Conservation (phyloP, 2,329 filamentous ascomycete species). For the Colletotrichum costaricense region DNA sequence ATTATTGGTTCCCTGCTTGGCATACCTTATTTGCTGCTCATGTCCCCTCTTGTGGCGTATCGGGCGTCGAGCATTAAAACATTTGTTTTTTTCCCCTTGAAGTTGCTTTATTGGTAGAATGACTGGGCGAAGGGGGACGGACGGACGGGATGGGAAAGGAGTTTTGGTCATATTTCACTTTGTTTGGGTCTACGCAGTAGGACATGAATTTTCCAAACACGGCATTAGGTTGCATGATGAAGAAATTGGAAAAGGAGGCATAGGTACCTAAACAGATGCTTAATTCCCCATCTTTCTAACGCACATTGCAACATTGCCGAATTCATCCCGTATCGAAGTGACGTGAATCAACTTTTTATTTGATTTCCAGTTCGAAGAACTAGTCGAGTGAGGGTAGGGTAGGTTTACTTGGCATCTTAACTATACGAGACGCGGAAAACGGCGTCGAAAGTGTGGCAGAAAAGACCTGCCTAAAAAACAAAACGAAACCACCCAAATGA, state of each 20-base stretch:
- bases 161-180: constrained; percentile 5
- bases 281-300: neutral
- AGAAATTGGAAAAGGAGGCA: constrained; percentile 9
- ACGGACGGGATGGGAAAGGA: neutral
- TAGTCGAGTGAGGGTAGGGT: neutral
- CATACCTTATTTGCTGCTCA: neutral
- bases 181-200: neutral
- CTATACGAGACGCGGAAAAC: neutral
- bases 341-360: neutral
- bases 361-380: neutral
- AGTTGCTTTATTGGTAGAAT: neutral
- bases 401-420: neutral
- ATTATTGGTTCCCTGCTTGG: constrained; percentile 3
- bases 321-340: neutral
- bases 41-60: neutral
- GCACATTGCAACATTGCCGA: neutral
- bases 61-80: neutral
- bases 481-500: neutral
- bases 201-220: neutral
- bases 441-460: neutral
- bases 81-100: neutral
- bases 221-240: neutral
- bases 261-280: neutral
- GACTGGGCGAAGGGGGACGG: neutral
- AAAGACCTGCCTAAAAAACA: neutral